Base-by-base conservation (phyloP, 1,284 basidiomycete species). In the Leccinum fuscescens region DNA sequence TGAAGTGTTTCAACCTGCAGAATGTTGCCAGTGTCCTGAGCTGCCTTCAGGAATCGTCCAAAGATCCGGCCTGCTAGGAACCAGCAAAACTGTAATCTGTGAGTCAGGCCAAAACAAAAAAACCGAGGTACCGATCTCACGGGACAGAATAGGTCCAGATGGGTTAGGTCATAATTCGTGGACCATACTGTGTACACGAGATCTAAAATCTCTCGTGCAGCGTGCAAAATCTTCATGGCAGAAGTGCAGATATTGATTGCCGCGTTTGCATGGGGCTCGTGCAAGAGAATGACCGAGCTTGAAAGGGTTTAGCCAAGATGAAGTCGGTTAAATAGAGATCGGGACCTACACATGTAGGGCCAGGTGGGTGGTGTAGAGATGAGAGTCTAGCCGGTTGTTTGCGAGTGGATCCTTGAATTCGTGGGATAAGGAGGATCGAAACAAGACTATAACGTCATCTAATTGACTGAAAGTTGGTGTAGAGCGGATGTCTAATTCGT, bases 221-320 rank as follows among this genome's bases (percentile, higher is more conserved):
- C 85, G 1, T 79, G 80, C 3, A 90, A 73, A 39, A 89, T 85
- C 67, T 84, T 88, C 64, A 84, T 78, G 12, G 86, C 84, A 49
- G 88, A 90, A 46, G 83, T 77, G 67, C 89, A 90, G 24, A 80
- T 81, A n/a, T 78, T 76, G 53, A 72, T 74, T 35, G 78, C 76
- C 53, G 87, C 77, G 61, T 84, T 80, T 14, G 88, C 86, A 67
- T 90, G 88, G 1, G 88, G 86, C 64, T 91, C 89, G 64, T 90
- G 89, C 35, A 91, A 74, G 15, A 88, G 74, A 57, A 90, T 86
- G 6, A 74, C 80, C 6, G 85, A 82, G 8, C 88, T 90, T 59
- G n/a, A 54, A 60, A 31, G 50, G 14, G 54, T 48, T 62, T 60
- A 61, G 53, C 55, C 22, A 50, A 58, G 39, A 60, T 55, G 24